phyloP scores from a whole-genome alignment of 129 eudicot species.

The Flaveria bidentis region DNA sequence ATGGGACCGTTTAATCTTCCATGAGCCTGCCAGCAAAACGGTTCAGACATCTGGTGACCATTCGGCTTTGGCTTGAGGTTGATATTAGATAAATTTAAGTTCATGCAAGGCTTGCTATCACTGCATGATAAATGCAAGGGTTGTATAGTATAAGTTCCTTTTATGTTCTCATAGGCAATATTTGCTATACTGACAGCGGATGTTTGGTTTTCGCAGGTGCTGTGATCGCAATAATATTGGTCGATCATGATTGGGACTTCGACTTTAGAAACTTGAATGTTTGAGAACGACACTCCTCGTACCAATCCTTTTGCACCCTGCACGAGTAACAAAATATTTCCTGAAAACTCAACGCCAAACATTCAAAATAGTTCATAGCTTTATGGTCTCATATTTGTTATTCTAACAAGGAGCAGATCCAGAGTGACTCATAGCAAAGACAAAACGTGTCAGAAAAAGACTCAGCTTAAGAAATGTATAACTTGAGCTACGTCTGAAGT shows the following conservation, averaged over 20 bases:
- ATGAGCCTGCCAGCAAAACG: slow-evolving; percentile 81
- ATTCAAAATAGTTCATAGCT: neutral
- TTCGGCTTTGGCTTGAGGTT: slow-evolving; percentile 56
- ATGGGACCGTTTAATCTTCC: slow-evolving; percentile 62
- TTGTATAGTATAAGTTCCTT: slow-evolving; percentile 78
- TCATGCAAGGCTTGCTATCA: slow-evolving; percentile 71
- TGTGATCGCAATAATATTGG: slow-evolving; percentile 84
- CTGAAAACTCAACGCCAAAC: too few species aligned
- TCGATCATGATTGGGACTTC: slow-evolving; percentile 78
- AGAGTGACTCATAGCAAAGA: too few species aligned
- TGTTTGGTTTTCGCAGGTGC: slow-evolving; percentile 62
- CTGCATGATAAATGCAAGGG: slow-evolving; percentile 90
- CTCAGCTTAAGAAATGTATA: too few species aligned
- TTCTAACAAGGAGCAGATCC: too few species aligned
- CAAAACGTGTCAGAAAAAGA: too few species aligned
- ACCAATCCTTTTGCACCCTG: slow-evolving; percentile 91
- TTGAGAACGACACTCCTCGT: slow-evolving; percentile 62
- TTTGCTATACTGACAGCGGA: slow-evolving; percentile 72
- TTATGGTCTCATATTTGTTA: neutral
- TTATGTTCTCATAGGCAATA: slow-evolving; percentile 58
- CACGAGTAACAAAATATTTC: neutral
- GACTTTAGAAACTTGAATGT: slow-evolving; percentile 70
- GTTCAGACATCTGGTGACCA: slow-evolving; percentile 47
- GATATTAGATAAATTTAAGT: slow-evolving; percentile 54
- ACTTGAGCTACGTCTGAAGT: too few species aligned